Percentiles rank a stretch among this genome's conserved stretches.
Conservation (phyloP, 345 rosid species). For the Pistacia atlantica region DNA sequence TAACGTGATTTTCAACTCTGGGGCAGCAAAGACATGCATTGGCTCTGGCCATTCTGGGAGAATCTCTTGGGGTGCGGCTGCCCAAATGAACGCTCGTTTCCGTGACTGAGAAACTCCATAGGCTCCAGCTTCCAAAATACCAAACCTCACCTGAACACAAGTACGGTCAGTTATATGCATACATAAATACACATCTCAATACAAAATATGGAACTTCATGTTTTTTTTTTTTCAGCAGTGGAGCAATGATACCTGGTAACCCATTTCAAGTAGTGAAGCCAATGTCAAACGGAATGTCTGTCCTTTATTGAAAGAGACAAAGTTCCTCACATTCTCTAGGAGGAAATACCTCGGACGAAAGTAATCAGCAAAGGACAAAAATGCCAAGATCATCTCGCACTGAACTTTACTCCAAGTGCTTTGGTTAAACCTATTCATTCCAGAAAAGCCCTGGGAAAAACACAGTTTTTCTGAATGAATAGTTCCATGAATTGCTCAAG, state of each 20-base stretch:
- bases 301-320: conserved; percentile 80
- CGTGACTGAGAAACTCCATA: conserved; percentile 92
- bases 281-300: conserved; percentile 82
- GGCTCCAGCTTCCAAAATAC: conserved; percentile 95
- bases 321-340: conserved; percentile 83
- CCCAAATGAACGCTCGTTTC: conserved; percentile 93
- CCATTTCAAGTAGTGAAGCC: conserved; percentile 64
- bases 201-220: neutral
- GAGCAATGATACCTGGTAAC: conserved; percentile 47
- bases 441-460: conserved; percentile 78
- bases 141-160: conserved; percentile 79
- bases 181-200: neutral
- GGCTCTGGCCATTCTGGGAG: conserved; percentile 99
- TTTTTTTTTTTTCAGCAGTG: neutral
- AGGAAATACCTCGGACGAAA: conserved; percentile 89
- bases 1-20: conserved; percentile 59
- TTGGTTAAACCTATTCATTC: conserved; percentile 79
- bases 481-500: neutral
- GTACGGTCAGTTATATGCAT: neutral
- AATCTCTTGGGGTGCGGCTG: conserved; percentile 77
- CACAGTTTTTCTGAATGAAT: neutral
- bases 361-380: conserved; percentile 78
- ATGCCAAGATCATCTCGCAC: conserved; percentile 57
- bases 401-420: conserved; percentile 85
- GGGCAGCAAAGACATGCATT: conserved; percentile 80